phyloP scores from a whole-genome alignment of 1,284 basidiomycete species.

The Malassezia obtusa region DNA sequence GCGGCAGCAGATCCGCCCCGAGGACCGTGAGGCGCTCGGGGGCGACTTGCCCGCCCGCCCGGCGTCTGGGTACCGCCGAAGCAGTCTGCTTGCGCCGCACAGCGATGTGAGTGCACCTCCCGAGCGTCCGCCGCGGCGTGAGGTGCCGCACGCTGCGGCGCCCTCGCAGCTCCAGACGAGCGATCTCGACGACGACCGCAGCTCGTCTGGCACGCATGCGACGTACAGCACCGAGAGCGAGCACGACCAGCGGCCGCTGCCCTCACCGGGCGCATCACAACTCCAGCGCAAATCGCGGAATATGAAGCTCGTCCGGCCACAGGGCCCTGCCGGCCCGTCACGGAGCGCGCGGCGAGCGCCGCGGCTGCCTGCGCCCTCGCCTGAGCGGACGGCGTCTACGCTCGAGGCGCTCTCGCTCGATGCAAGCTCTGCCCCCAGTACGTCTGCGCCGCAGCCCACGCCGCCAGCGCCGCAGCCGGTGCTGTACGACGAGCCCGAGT shows the following conservation, averaged over 20 bases:
- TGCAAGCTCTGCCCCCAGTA: background rate
- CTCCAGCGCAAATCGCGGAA: constrained; percentile 23
- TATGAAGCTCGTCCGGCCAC: constrained; percentile 1
- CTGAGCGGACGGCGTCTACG: background rate
- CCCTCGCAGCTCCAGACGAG: no score
- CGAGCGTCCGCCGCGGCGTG: no score
- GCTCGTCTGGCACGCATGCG: background rate
- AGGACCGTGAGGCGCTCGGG: constrained; percentile 52
- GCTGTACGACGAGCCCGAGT: background rate
- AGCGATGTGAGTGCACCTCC: no score
- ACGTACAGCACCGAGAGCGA: background rate
- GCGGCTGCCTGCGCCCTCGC: background rate
- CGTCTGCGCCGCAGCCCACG: background rate
- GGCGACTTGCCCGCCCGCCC: constrained; percentile 1
- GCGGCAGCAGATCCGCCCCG: constrained; percentile 55
- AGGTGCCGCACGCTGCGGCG: background rate
- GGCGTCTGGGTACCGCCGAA: background rate
- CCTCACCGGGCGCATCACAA: background rate
- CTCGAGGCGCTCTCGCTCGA: background rate
- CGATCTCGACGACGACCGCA: background rate
- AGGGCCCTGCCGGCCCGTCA: background rate
- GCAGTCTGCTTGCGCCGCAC: background rate
- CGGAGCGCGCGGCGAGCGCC: background rate
- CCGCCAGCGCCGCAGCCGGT: background rate
- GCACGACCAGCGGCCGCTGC: background rate